phyloP scores from a whole-genome alignment of 2,329 filamentous ascomycete species.

The Thyridium curvatum region DNA sequence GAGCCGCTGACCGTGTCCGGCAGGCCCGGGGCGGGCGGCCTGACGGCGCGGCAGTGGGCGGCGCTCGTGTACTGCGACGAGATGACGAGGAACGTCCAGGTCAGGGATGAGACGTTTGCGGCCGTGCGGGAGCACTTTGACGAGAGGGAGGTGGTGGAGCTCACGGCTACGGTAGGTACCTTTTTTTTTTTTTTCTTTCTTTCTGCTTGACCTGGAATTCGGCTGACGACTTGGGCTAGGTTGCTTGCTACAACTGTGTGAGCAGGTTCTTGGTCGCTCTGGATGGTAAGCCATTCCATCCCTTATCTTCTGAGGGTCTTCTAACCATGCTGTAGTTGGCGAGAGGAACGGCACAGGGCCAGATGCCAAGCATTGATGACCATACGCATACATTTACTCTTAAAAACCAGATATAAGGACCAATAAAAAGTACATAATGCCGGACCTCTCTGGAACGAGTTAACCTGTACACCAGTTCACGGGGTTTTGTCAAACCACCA shows the following conservation, averaged over 20 bases:
- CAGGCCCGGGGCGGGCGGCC: slow-evolving; percentile 22
- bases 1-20: slow-evolving; percentile 14
- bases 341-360: slow-evolving; percentile 50
- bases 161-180: slow-evolving; percentile 63
- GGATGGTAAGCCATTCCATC: slow-evolving; percentile 49
- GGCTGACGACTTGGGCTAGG: slow-evolving; percentile 20
- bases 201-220: neutral
- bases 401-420: slow-evolving; percentile 1
- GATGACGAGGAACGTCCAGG: slow-evolving; percentile 71
- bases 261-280: slow-evolving; percentile 78
- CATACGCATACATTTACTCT: too few species aligned
- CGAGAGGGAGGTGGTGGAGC: slow-evolving; percentile 72
- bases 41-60: slow-evolving; percentile 58
- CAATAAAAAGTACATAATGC: too few species aligned
- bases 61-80: slow-evolving; percentile 72
- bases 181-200: slow-evolving; percentile 3
- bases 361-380: slow-evolving; percentile 16
- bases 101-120: slow-evolving; percentile 63
- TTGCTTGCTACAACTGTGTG: slow-evolving; percentile 78
- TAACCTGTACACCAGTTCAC: too few species aligned
- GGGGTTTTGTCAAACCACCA: too few species aligned
- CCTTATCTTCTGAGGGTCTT: neutral
- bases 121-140: slow-evolving; percentile 54
- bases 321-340: slow-evolving; percentile 38
- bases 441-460: too few species aligned